Evolutionary conservation across 345 rosid genomes (phyloP).

Genomic region (Pugionium dolabratum): DNA sequence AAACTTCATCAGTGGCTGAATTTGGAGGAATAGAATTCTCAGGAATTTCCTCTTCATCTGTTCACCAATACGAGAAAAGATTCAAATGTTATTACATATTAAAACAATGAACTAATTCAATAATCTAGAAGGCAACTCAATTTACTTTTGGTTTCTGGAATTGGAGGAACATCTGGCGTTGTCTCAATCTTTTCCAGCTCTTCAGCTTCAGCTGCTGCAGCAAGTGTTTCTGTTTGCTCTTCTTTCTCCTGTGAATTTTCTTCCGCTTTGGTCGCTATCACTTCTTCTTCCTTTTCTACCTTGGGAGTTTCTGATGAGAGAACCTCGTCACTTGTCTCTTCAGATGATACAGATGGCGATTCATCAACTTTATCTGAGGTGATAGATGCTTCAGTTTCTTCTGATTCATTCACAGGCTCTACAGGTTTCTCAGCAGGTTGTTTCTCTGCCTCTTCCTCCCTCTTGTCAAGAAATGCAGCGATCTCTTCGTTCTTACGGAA

Average conservation of each 20-base stretch:
- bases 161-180: conserved; percentile 39
- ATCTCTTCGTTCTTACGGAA: conserved; percentile 75
- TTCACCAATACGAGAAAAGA: conserved; percentile 24
- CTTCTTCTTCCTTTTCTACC: conserved; percentile 39
- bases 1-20: conserved; percentile 37
- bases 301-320: conserved; percentile 45
- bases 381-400: conserved; percentile 41
- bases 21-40: conserved; percentile 44
- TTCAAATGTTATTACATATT: conserved; percentile 9
- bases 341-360: conserved; percentile 39
- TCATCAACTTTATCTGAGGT: conserved; percentile 30
- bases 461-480: conserved; percentile 69
- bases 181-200: conserved; percentile 37
- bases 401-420: conserved; percentile 35
- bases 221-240: conserved; percentile 40
- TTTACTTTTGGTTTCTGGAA: conserved; percentile 46
- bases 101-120: conserved; percentile 19
- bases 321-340: conserved; percentile 45
- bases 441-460: conserved; percentile 57
- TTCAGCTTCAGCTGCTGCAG: conserved; percentile 43
- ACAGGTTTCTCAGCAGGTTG: conserved; percentile 39
- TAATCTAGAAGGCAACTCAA: conserved; percentile 14
- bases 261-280: conserved; percentile 37
- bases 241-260: conserved; percentile 36
- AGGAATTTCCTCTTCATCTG: conserved; percentile 45